Evolutionary conservation across 2,329 filamentous ascomycete species (phyloP), one percentile per base, ranked within the genome.

Genomic region (Macrophomina pseudophaseolina): DNA sequence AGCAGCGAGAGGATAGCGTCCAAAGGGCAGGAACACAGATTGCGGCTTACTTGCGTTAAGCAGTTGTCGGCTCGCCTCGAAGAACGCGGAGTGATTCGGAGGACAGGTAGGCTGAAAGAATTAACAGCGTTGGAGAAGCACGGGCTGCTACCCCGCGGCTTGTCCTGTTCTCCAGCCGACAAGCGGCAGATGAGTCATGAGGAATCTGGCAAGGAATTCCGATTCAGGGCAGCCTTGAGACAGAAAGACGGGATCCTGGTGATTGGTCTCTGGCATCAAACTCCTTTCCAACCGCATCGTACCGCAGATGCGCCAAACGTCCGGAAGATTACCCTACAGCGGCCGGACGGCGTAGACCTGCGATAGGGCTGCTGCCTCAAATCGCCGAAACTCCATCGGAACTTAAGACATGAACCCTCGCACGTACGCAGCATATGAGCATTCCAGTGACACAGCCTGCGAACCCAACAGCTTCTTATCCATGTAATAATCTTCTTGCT

Each of bases 111-210:
- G 33, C 18, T n/a, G 18, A 56, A 28, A 40, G 40, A 40, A 28
- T 38, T 28, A 28, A 12, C 54, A n/a, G 54, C 54, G 38, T 18
- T 16, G 40, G 7, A 46, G 30, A 33, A 32, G 54, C 54, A 58
- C 44, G 35, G 35, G n/a, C 33, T 18, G 42, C 56, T 23, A 32
- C 40, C 54, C 54, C 54, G 54, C 54, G 54, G 38, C 54, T 42
- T 16, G 38, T n/a, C 38, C 40, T 46, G 14, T 46, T 46, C 35
- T 46, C 35, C 54, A 59, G 54, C 54, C 54, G 53, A 56, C n/a
- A 35, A 11, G 33, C 35, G 35, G 18, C 35, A 30, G 54, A 60
- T 60, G 56, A 60, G 18, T 60, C 56, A 60, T 48, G 56, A 33
- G 40, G 56, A 60, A 28, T 18, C 28, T 38, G 30, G 54, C 38